Evolutionary conservation across 202 grass and related monocot genomes (phyloP).

Genomic region (Digitaria exilis): DNA sequence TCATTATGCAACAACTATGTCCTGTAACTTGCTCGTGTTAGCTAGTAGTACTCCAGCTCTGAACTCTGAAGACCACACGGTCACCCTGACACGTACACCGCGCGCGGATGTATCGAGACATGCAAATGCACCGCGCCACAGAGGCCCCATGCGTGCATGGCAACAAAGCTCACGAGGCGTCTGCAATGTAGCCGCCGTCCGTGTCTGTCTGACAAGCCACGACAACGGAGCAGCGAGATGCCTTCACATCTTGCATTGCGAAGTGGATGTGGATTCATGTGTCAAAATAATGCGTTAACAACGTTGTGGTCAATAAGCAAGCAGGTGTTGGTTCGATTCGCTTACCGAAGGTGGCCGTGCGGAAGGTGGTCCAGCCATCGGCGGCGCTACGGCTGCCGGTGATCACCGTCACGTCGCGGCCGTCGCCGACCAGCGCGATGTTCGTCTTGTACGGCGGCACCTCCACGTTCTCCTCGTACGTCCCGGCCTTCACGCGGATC

Average conservation of each 20-base stretch:
- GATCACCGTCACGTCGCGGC: constrained; percentile 66
- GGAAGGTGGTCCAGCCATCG: constrained; percentile 85
- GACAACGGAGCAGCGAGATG: background rate
- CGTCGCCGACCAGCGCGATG: constrained; percentile 69
- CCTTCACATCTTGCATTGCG: background rate
- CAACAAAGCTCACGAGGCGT: constrained; percentile 15
- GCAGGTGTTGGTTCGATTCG: background rate
- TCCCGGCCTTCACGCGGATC: constrained; percentile 65
- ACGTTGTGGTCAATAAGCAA: background rate
- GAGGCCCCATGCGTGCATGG: background rate
- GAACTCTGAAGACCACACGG: background rate
- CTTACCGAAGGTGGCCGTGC: constrained; percentile 78
- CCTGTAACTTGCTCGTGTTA: background rate
- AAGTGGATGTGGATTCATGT: background rate
- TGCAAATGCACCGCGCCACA: background rate
- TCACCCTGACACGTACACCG: background rate
- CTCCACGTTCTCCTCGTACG: constrained; percentile 86
- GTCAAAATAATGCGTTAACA: background rate
- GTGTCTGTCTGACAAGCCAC: background rate
- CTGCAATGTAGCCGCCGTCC: background rate
- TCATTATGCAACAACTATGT: background rate
- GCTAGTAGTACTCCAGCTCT: too few species aligned
- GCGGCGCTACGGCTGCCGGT: constrained; percentile 60
- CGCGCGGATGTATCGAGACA: background rate
- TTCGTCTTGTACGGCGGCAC: constrained; percentile 66